phyloP scores from a whole-genome alignment of 108 stramenopile species.

The Skeletonema costatum region DNA sequence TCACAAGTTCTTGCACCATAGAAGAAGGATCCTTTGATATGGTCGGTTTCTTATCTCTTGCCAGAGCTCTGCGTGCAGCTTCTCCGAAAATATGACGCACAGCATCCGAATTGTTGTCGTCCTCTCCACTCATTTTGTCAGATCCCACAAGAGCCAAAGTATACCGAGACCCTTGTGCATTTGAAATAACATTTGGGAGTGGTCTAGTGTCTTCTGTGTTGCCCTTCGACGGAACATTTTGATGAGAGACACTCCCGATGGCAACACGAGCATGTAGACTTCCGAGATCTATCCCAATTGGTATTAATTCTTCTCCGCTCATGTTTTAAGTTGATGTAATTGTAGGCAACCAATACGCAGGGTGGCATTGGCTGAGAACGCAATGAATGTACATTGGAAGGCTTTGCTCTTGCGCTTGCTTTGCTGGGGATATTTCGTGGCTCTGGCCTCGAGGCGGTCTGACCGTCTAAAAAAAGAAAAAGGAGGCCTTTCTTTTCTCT shows the following conservation, averaged over 20 bases:
- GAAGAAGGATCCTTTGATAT: constrained; percentile 44
- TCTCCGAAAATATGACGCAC: constrained; percentile 51
- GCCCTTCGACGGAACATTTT: constrained; percentile 27
- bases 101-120: constrained; percentile 7
- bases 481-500: too few relatives aligned
- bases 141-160: constrained; percentile 48
- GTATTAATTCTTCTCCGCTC: constrained; percentile 48
- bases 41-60: constrained; percentile 39
- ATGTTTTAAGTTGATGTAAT: constrained; percentile 6
- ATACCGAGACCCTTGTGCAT: constrained; percentile 51
- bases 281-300: constrained; percentile 55
- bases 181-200: constrained; percentile 46
- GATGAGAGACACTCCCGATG: constrained; percentile 40
- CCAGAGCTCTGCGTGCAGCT: constrained; percentile 46
- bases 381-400: not conserved
- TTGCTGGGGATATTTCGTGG: too few relatives aligned
- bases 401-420: not conserved
- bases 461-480: too few relatives aligned
- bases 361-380: not conserved
- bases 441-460: too few relatives aligned
- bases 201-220: constrained; percentile 31
- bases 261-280: constrained; percentile 52
- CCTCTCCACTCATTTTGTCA: constrained; percentile 22
- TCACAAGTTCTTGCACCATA: constrained; percentile 47
- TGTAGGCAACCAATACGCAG: not conserved